Conservation (phyloP, 2,329 filamentous ascomycete genomes). For the Colletotrichum lupini region DNA sequence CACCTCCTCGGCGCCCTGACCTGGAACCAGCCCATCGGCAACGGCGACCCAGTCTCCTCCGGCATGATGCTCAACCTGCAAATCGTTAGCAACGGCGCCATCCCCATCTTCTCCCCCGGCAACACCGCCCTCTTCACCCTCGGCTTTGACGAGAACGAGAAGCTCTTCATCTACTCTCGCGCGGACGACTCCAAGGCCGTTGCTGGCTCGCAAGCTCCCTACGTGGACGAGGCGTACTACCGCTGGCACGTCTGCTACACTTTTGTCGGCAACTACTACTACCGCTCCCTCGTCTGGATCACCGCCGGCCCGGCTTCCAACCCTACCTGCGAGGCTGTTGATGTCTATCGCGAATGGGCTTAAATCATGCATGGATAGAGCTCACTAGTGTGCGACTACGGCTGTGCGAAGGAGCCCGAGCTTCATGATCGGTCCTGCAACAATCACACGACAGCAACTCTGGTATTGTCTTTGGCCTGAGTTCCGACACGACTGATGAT, state of each 20-base stretch:
- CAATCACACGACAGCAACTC: not conserved
- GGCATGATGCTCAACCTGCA: conserved; percentile 14
- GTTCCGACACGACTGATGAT: not conserved
- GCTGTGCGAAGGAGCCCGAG: not conserved
- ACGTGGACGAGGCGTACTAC: conserved; percentile 11
- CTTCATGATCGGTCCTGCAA: not conserved
- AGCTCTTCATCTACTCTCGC: conserved; percentile 15
- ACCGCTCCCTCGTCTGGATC: conserved; percentile 31
- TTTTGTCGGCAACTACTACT: conserved; percentile 34
- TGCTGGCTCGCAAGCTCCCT: not conserved
- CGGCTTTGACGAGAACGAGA: conserved; percentile 27
- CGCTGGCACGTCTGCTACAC: conserved; percentile 33
- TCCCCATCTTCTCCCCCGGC: conserved; percentile 30
- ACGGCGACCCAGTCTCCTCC: conserved; percentile 2
- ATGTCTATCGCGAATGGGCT: conserved; percentile 18
- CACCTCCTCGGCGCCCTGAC: conserved; percentile 18
- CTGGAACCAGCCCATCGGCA: conserved; percentile 30
- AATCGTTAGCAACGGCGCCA: conserved; percentile 26
- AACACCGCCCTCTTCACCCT: conserved; percentile 5
- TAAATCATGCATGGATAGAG: not conserved
- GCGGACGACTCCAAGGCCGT: conserved; percentile 29
- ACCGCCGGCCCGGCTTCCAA: conserved; percentile 24
- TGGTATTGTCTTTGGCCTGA: not conserved
- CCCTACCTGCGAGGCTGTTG: conserved; percentile 25
- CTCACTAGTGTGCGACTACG: not conserved